A percentile compares a stretch with the other conserved stretches of the same genome.
Conservation (phyloP, 495 filamentous ascomycete genomes). For the Podospora didyma region DNA sequence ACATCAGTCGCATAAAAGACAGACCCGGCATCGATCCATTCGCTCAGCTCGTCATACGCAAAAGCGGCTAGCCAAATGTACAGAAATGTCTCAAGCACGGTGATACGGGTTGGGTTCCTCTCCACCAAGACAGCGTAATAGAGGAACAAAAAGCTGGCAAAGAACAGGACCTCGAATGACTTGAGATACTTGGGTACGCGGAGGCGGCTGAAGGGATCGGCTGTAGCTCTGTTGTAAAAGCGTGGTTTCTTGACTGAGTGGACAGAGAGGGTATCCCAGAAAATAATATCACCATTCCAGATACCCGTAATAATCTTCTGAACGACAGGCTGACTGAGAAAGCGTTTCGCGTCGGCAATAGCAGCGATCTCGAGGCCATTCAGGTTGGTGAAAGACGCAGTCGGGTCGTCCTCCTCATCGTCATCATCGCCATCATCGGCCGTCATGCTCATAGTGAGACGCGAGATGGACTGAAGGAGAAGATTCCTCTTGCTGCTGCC, state of each 20-base stretch:
- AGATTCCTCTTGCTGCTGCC: conserved; percentile 27
- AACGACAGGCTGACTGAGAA: conserved; percentile 78
- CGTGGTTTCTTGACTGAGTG: conserved; percentile 75
- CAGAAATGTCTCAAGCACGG: conserved; percentile 49
- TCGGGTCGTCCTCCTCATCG: conserved; percentile 51
- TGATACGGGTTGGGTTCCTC: conserved; percentile 45
- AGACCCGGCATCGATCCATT: conserved; percentile 77
- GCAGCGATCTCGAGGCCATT: conserved; percentile 90
- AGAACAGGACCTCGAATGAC: conserved; percentile 83
- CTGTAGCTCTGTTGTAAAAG: conserved; percentile 69
- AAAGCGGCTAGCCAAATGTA: conserved; percentile 78
- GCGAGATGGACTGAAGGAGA: conserved; percentile 42
- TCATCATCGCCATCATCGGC: conserved; percentile 32
- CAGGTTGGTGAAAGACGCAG: conserved; percentile 65
- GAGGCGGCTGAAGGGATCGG: conserved; percentile 80
- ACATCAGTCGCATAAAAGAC: conserved; percentile 84
- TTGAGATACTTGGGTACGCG: conserved; percentile 91
- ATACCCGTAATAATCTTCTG: conserved; percentile 86
- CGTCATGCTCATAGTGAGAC: conserved; percentile 42
- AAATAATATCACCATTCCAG: conserved; percentile 88
- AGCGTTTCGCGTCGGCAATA: conserved; percentile 84
- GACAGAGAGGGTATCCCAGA: conserved; percentile 80
- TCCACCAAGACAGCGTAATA: conserved; percentile 81
- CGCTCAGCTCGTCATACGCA: conserved; percentile 80
- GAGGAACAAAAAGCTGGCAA: conserved; percentile 70